Conservation (phyloP, 2,329 filamentous ascomycete species). For the Stagonosporopsis tanaceti region DNA sequence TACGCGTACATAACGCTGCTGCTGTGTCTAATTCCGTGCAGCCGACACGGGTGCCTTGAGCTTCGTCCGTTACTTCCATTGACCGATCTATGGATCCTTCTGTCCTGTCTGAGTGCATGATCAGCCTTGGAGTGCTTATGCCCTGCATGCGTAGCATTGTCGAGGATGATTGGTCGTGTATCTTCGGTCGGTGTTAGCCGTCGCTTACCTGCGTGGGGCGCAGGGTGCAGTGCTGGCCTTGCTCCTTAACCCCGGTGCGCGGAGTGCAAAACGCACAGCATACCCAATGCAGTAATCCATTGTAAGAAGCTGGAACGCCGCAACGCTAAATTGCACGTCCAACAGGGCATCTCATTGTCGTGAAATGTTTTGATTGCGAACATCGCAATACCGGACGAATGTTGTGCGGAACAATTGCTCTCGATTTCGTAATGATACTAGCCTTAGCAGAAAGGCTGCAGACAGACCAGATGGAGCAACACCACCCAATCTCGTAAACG, state of each 20-base stretch:
- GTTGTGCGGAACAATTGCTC: not conserved
- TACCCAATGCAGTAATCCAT: not conserved
- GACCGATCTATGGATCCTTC: not conserved
- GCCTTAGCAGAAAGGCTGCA: not conserved
- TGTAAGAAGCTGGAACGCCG: slow-evolving; percentile 1
- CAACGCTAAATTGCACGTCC: not conserved
- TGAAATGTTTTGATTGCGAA: too few species aligned
- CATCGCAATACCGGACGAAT: not conserved
- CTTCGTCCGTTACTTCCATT: not conserved
- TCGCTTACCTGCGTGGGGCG: not conserved
- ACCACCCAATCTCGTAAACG: not conserved
- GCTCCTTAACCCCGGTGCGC: not conserved
- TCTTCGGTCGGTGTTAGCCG: slow-evolving; percentile 1
- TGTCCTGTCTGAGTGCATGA: not conserved
- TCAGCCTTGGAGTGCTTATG: not conserved
- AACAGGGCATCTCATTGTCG: not conserved
- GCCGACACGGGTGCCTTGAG: not conserved
- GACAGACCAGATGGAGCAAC: not conserved
- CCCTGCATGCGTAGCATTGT: not conserved
- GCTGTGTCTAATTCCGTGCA: not conserved
- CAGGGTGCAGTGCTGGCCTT: not conserved
- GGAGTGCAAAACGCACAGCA: not conserved
- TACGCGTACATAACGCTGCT: not conserved
- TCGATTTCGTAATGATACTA: slow-evolving; percentile 1
- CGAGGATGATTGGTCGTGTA: not conserved